These are phyloP conservation scores for Ilex aquifolium DNA, from an alignment of 257 asterid genomes.

Conservation along the genomic window DNA sequence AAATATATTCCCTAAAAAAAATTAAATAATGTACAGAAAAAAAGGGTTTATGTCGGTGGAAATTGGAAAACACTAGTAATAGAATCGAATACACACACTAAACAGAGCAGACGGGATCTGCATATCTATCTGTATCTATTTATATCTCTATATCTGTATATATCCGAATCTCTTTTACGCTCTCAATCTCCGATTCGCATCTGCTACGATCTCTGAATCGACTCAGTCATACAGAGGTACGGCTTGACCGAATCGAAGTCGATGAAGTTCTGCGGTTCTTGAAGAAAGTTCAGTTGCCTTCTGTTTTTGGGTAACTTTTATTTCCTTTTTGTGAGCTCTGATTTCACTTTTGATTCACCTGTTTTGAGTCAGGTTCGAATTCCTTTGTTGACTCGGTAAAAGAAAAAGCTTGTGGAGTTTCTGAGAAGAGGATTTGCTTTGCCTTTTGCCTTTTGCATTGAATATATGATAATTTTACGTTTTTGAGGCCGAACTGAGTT, in stretches of 20 bases:
- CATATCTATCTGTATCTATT: conserved; percentile 4
- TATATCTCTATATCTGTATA: conserved; percentile 1
- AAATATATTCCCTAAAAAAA: no score
- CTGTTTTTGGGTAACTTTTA: no score
- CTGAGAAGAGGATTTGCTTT: no score
- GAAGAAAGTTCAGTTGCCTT: no score
- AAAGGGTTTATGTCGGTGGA: conserved; percentile 15
- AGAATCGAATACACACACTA: neutral
- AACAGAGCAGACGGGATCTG: neutral
- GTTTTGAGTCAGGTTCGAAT: neutral
- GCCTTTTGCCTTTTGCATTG: no score
- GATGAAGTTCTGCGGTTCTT: no score
- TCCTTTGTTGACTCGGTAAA: neutral
- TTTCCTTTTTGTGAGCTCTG: neutral
- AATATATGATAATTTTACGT: no score
- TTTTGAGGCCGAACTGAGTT: neutral
- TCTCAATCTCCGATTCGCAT: conserved; percentile 20
- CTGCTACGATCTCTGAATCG: conserved; percentile 12
- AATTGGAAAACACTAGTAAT: conserved; percentile 3
- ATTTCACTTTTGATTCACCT: neutral
- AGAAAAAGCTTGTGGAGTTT: neutral
- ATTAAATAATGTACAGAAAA: neutral
- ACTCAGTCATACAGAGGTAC: neutral
- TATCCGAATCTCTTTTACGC: conserved; percentile 22
- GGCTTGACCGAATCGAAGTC: neutral